Base-by-base conservation (phyloP, 2,329 filamentous ascomycete genomes). In the Lasiodiplodia theobromae region DNA sequence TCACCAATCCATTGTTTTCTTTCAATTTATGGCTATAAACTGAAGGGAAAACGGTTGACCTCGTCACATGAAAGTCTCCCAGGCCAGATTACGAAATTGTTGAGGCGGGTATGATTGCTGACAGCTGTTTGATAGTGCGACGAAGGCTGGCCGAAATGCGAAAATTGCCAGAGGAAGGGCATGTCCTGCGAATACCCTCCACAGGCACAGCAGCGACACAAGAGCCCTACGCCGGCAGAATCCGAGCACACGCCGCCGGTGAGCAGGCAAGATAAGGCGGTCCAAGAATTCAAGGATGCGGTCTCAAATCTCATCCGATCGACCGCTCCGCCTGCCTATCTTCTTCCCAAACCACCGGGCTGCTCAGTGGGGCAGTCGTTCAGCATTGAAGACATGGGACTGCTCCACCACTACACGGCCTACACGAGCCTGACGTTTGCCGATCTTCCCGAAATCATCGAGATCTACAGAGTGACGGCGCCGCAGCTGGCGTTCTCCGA, bases 101-200 rank as follows among this genome's bases (percentile, higher is more conserved):
- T 34, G 31, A 34, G 31, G 1, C 31, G 8, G 8, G 5, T 28
- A 23, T 23, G 31, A n/a, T 12, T 40, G 34, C 54, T 58, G 54
- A 58, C 34, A 7, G 21, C 21, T 52, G 4, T 18, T 56, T 7
- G 6, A 58, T 38, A 58, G 54, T 58, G 54, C 34, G 54, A 58
- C 2, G 54, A 40, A 40, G 25, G 34, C n/a, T 40, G 11, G 28
- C 54, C 54, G 2, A n/a, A 12, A 7, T 58, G 54, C 54, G n/a
- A 58, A 0, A 58, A 58, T 25, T 58, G 54, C 3, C 12, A n/a
- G 34, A 23, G n/a, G 23, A 40, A 31, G 31, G 31, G n/a, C 4
- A 58, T 58, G 54, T 58, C 54, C 16, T 58, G 54, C n/a, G 38
- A 14, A 16, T 58, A 21, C 54, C 28, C 54, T 3, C 34, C 3